Conservation (phyloP, 2,329 filamentous ascomycete genomes). For the Grosmannia clavigera region DNA sequence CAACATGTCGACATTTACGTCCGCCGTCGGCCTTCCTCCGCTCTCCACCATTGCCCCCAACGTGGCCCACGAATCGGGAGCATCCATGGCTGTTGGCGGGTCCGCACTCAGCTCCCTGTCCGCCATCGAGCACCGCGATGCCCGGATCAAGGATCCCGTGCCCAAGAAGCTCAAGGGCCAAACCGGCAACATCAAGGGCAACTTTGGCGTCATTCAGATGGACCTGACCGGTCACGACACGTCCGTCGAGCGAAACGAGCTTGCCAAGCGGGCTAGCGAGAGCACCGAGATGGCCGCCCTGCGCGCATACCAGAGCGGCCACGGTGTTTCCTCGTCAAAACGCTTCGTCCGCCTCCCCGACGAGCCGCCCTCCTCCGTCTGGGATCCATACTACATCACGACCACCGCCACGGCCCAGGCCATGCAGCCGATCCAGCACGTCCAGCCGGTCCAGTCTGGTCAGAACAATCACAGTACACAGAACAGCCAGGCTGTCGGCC, state of each 20-base stretch:
- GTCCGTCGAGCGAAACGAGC: constrained; percentile 33
- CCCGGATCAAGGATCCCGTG: constrained; percentile 43
- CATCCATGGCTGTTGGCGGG: neutral
- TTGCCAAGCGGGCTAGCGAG: constrained; percentile 50
- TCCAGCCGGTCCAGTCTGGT: neutral
- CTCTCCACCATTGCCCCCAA: constrained; percentile 8
- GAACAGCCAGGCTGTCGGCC: neutral
- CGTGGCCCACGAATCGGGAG: constrained; percentile 1
- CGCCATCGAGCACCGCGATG: constrained; percentile 22
- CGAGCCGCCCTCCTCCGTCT: constrained; percentile 6
- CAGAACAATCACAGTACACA: neutral
- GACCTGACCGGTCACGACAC: constrained; percentile 33
- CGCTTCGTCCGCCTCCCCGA: constrained; percentile 22
- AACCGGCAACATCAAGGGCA: constrained; percentile 42
- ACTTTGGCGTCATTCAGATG: constrained; percentile 53
- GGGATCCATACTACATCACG: constrained; percentile 6
- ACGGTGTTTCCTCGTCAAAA: constrained; percentile 36
- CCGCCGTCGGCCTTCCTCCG: constrained; percentile 9
- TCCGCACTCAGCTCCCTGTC: neutral
- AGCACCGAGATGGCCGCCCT: constrained; percentile 46
- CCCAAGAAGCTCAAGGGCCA: constrained; percentile 51
- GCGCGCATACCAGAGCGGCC: constrained; percentile 40
- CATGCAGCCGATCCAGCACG: neutral
- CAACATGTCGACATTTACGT: constrained; percentile 9
- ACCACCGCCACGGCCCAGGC: neutral